phyloP scores from a whole-genome alignment of 78 protist genomes.

The Neovahlkampfia damariscottae region DNA sequence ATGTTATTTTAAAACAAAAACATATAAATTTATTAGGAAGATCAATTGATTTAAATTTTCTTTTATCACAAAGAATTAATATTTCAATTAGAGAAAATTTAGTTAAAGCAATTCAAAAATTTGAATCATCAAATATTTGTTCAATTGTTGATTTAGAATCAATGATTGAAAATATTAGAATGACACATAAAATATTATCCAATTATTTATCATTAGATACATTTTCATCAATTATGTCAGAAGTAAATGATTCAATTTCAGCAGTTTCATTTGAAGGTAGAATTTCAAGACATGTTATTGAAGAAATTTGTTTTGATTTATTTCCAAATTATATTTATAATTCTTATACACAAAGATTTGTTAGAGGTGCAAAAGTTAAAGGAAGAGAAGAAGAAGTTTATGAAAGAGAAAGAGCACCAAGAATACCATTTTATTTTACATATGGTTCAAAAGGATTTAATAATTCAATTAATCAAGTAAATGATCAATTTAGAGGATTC shows the following conservation, averaged over 20 bases:
- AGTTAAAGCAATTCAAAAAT: constrained; percentile 52
- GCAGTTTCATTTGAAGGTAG: constrained; percentile 54
- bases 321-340: constrained; percentile 53
- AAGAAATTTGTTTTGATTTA: constrained; percentile 47
- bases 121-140: constrained; percentile 20
- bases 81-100: constrained; percentile 30
- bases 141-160: constrained; percentile 41
- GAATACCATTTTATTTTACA: not conserved
- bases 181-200: constrained; percentile 37
- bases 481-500: constrained; percentile 14
- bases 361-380: constrained; percentile 38
- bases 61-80: constrained; percentile 64
- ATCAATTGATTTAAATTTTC: constrained; percentile 35
- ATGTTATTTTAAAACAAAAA: constrained; percentile 39
- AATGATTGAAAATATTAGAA: constrained; percentile 26
- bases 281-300: constrained; percentile 37
- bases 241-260: constrained; percentile 54
- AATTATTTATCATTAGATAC: constrained; percentile 45
- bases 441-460: constrained; percentile 27
- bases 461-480: constrained; percentile 26
- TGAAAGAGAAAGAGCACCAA: not conserved
- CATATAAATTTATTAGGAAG: constrained; percentile 48
- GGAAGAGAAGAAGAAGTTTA: constrained; percentile 15
- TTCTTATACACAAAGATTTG: constrained; percentile 40
- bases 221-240: constrained; percentile 42